phyloP scores from a whole-genome alignment of 148 eudicot species.

The Suaeda aralocaspica region DNA sequence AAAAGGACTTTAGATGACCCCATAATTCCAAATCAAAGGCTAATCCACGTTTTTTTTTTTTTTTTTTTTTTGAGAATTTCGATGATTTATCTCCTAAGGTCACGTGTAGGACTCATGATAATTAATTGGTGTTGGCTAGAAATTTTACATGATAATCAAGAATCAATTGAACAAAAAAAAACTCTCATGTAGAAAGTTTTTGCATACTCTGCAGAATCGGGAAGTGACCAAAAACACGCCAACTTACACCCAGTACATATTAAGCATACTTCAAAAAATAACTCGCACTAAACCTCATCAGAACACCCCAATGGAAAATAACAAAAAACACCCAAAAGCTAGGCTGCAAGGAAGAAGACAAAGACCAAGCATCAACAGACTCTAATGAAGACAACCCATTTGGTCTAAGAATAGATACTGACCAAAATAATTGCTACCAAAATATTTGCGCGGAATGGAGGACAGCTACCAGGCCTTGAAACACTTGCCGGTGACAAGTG shows the following conservation, averaged over 20 bases:
- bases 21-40: too few relatives aligned
- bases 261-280: slow-evolving; percentile 4
- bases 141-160: too few relatives aligned
- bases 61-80: too few relatives aligned
- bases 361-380: slow-evolving; percentile 4
- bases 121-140: too few relatives aligned
- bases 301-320: slow-evolving; percentile 10
- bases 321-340: slow-evolving; percentile 16
- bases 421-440: slow-evolving; percentile 13
- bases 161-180: too few relatives aligned
- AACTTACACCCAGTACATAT: slow-evolving; percentile 23
- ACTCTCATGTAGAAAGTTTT: slow-evolving; percentile 7
- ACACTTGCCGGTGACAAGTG: not conserved
- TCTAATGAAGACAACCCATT: slow-evolving; percentile 8
- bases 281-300: not conserved
- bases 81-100: too few relatives aligned
- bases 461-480: slow-evolving; percentile 12
- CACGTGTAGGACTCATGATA: too few relatives aligned
- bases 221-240: slow-evolving; percentile 20
- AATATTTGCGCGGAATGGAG: slow-evolving; percentile 6
- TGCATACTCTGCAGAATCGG: slow-evolving; percentile 12
- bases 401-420: slow-evolving; percentile 10
- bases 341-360: slow-evolving; percentile 13
- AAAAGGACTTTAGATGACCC: too few relatives aligned
- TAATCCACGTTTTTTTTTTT: too few relatives aligned